phyloP scores from a whole-genome alignment of 2,329 filamentous ascomycete genomes.

The Claviceps digitariae region DNA sequence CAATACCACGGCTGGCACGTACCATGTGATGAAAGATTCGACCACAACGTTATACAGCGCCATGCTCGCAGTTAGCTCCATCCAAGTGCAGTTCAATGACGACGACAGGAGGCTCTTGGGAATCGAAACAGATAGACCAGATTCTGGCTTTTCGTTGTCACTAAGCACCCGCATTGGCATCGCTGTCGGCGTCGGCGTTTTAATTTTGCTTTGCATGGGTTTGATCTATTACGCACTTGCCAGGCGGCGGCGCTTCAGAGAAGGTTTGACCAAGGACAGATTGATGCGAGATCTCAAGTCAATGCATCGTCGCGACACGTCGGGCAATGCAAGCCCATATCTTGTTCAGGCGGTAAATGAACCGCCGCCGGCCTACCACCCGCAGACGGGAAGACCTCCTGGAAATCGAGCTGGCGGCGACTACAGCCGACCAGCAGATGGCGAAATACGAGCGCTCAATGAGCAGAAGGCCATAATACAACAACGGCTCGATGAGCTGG shows the following conservation, averaged over 20 bases:
- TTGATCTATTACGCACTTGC: slow-evolving; percentile 13
- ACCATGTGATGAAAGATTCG: slow-evolving; percentile 20
- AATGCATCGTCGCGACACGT: slow-evolving; percentile 1
- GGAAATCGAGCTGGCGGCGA: slow-evolving; percentile 11
- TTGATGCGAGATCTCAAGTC: slow-evolving; percentile 6
- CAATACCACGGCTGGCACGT: slow-evolving; percentile 21
- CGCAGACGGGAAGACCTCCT: slow-evolving; percentile 11
- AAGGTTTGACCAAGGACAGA: slow-evolving; percentile 7
- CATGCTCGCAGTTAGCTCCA: slow-evolving; percentile 23
- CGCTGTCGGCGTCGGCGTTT: slow-evolving; percentile 18
- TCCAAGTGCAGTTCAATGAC: slow-evolving; percentile 24
- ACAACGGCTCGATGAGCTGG: slow-evolving; percentile 21
- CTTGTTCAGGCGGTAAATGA: slow-evolving; percentile 6
- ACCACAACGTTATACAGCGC: slow-evolving; percentile 25
- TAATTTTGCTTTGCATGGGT: slow-evolving; percentile 17
- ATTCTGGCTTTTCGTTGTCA: slow-evolving; percentile 11
- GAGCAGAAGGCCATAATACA: slow-evolving; percentile 23
- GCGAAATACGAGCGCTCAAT: slow-evolving; percentile 19
- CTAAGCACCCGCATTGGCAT: slow-evolving; percentile 21
- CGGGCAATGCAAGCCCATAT: background rate
- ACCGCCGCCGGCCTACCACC: slow-evolving; percentile 20
- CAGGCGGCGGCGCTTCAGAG: slow-evolving; percentile 11
- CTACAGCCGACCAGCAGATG: slow-evolving; percentile 11
- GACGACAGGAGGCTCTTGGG: slow-evolving; percentile 21
- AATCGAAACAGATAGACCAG: slow-evolving; percentile 18